Base-by-base conservation (phyloP, 2,329 filamentous ascomycete species). In the Epichloe uncinata region DNA sequence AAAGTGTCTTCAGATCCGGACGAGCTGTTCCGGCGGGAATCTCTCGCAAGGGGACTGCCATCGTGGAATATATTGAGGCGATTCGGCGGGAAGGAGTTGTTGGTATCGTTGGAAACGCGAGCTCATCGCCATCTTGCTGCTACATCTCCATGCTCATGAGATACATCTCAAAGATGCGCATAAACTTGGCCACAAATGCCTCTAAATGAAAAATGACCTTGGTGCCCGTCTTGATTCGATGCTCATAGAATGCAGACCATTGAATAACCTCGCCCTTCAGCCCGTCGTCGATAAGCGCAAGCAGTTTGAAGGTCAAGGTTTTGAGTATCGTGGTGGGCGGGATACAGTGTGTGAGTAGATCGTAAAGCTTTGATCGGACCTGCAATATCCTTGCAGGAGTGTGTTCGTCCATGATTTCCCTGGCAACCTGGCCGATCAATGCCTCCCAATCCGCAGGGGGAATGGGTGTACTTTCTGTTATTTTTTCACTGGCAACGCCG, bases 141-240 rank as follows among this genome's bases (percentile, higher is more conserved):
- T 46, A 81, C 69, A 81, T 71, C 49, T 89, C 86, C 82, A 93
- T 90, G 55, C 83, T 87, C 86, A 95, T 91, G 51, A 84, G 68
- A 62, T 81, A 94, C 81, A 89, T 91, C 72, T 98, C 93, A 55
- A 91, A 79, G 57, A 97, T 81, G 58, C 91, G 81, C 91, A 98
- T 97, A 65, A 97, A 95, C 71, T 96, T 97, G 51, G 91, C 91
- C 52, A 98, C 93, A 68, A 98, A 98, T 3, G 93, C 93, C 69
- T 98, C 94, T 4, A 98, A 73, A 63, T 98, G 94, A 68, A 98
- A 98, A 55, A 98, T 97, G 52, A 95, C 86, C 75, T 98, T 98
- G 52, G 78, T 89, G 47, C 93, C 93, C 58, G 85, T 85, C 64
- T 87, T 87, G 68, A 97, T 87, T 53, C 93, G 79, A 66, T 98